Conservation (phyloP, 2,329 filamentous ascomycete genomes). For the Iodosphaeria phyllophila region DNA sequence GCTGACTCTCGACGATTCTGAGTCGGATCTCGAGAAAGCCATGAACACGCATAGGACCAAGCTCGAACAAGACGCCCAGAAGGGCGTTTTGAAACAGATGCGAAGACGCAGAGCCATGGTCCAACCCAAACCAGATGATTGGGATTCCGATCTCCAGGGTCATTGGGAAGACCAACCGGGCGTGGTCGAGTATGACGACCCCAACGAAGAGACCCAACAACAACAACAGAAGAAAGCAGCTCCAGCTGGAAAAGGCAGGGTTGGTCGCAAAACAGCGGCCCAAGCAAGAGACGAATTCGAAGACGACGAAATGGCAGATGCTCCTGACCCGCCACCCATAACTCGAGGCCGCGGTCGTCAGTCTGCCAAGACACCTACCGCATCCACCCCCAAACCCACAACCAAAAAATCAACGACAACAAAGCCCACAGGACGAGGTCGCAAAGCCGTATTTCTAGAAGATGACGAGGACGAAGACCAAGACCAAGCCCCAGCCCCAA, state of each 20-base stretch:
- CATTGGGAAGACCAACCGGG: conserved; percentile 67
- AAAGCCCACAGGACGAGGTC: conserved; percentile 17
- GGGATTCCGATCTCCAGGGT: conserved; percentile 83
- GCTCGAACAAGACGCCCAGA: conserved; percentile 52
- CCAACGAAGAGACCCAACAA: conserved; percentile 16
- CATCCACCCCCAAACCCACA: conserved; percentile 26
- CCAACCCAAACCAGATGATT: conserved; percentile 60
- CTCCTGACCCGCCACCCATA: conserved; percentile 5
- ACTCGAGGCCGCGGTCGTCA: conserved; percentile 19
- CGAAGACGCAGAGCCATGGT: conserved; percentile 42
- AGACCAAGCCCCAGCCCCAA: too few relatives aligned
- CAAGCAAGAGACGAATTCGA: conserved; percentile 9
- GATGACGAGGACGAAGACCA: conserved; percentile 20
- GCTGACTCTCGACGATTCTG: conserved; percentile 45
- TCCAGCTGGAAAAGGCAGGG: too few relatives aligned
- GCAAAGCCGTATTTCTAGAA: conserved; percentile 20
- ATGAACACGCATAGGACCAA: conserved; percentile 56
- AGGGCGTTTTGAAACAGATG: conserved; percentile 35
- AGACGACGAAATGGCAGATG: conserved; percentile 3
- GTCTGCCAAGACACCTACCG: conserved; percentile 20
- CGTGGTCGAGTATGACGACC: conserved; percentile 32
- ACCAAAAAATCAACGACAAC: conserved; percentile 8
- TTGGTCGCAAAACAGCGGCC: too few relatives aligned
- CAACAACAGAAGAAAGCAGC: conserved; percentile 18
- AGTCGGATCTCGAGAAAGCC: conserved; percentile 50